These are phyloP conservation scores for Syzygium malaccense DNA, from an alignment of 441 rosid genomes.

Conservation along the genomic window DNA sequence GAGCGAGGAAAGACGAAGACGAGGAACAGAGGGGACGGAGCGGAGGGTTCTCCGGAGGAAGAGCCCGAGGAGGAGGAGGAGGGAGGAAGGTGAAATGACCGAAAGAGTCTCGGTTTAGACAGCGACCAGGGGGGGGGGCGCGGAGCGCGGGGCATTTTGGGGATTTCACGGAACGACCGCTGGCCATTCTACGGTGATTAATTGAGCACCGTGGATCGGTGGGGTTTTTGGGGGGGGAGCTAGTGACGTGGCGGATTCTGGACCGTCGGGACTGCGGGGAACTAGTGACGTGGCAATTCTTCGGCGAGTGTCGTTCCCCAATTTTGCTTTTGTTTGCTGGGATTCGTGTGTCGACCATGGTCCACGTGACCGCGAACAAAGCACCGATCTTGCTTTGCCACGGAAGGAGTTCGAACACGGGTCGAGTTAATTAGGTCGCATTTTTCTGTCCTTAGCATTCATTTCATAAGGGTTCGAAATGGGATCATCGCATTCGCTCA, in stretches of 20 bases:
- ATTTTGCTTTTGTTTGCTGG: background rate
- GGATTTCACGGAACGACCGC: rapidly evolving
- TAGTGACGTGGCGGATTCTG: background rate
- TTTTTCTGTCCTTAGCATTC: background rate
- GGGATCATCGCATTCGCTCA: background rate
- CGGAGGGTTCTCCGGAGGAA: background rate
- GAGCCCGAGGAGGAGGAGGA: background rate
- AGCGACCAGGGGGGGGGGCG: too few relatives aligned
- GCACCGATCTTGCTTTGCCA: background rate
- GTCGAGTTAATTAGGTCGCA: background rate
- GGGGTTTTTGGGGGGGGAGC: background rate
- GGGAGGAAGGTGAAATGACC: background rate
- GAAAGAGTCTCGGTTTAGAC: background rate
- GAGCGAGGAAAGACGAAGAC: background rate
- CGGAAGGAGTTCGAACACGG: background rate
- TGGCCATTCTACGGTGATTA: background rate
- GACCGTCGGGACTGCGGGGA: background rate
- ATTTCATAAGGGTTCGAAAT: background rate
- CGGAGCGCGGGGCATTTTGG: background rate
- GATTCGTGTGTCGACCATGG: background rate
- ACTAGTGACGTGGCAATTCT: background rate
- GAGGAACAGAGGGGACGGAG: background rate
- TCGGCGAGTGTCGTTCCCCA: background rate
- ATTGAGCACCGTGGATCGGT: background rate
- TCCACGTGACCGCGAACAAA: background rate